Evolutionary conservation across 1,284 basidiomycete genomes (phyloP).

Genomic region (Apiotrichum akiyoshidainum): DNA sequence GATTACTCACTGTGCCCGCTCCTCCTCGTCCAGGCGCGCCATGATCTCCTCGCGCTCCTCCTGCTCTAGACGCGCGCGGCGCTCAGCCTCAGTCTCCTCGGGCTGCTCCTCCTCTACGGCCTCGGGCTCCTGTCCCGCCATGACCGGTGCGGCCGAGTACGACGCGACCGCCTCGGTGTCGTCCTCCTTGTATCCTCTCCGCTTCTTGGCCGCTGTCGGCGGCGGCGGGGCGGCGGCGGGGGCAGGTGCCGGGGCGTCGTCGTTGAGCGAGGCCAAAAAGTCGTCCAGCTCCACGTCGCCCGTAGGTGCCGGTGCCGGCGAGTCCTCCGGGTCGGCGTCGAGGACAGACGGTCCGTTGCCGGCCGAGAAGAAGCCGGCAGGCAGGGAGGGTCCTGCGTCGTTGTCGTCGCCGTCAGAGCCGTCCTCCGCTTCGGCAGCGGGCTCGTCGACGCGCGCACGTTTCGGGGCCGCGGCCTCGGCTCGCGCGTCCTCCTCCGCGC

Average conservation of each 20-base stretch:
- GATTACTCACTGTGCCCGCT: slow-evolving; percentile 48
- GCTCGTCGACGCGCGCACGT: slow-evolving; percentile 10
- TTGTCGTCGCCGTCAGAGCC: slow-evolving; percentile 11
- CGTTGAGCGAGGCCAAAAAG: slow-evolving; percentile 47
- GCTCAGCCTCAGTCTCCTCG: slow-evolving; percentile 46
- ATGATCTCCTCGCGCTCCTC: slow-evolving; percentile 52
- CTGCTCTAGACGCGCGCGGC: slow-evolving; percentile 33
- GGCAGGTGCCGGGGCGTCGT: slow-evolving; percentile 14
- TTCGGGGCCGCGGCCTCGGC: slow-evolving; percentile 19
- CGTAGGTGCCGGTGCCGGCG: slow-evolving; percentile 17
- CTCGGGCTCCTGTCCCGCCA: slow-evolving; percentile 14
- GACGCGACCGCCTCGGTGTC: slow-evolving; percentile 36
- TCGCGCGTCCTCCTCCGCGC: slow-evolving; percentile 4
- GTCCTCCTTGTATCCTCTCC: slow-evolving; percentile 30
- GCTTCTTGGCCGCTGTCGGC: slow-evolving; percentile 10
- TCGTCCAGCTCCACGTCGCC: slow-evolving; percentile 49
- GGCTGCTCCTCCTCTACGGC: slow-evolving; percentile 26
- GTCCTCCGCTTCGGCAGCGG: slow-evolving; percentile 6
- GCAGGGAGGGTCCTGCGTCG: slow-evolving; percentile 17
- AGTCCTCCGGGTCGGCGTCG: slow-evolving; percentile 1
- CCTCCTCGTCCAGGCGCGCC: slow-evolving; percentile 47
- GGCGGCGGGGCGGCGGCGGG: slow-evolving; percentile 11
- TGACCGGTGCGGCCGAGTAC: slow-evolving; percentile 48
- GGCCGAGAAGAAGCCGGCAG: slow-evolving; percentile 42
- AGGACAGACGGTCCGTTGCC: slow-evolving; percentile 20